Evolutionary conservation across 306 rosid genomes (phyloP).

Genomic region (Begonia loranthoides): DNA sequence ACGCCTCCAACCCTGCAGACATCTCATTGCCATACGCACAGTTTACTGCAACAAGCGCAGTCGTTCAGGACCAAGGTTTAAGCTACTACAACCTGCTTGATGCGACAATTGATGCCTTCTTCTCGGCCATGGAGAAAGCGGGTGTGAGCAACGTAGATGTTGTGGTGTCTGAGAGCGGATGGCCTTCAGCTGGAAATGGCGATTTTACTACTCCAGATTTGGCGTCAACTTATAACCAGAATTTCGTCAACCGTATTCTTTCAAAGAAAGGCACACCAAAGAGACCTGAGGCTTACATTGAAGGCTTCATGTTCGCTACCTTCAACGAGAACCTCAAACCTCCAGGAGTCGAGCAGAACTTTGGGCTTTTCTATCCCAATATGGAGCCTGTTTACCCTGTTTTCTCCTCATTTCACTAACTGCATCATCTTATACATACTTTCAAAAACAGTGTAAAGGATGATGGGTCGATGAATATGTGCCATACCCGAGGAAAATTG

Average conservation of each 20-base stretch:
- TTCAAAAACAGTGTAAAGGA: no score
- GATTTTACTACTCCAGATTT: constrained; percentile 9
- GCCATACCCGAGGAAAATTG: no score
- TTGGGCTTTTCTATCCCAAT: constrained; percentile 18
- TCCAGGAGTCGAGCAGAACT: constrained; percentile 20
- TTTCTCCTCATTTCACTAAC: neutral
- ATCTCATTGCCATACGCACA: constrained; percentile 6
- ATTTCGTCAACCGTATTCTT: constrained; percentile 6
- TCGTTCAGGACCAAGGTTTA: constrained; percentile 6
- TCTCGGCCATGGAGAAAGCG: constrained; percentile 14
- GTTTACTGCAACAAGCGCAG: constrained; percentile 2
- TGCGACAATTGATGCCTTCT: constrained; percentile 19
- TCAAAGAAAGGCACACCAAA: constrained; percentile 19
- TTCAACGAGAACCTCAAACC: constrained; percentile 27
- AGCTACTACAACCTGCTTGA: constrained; percentile 17
- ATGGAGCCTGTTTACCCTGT: constrained; percentile 23
- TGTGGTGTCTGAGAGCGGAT: constrained; percentile 23
- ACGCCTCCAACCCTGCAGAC: neutral
- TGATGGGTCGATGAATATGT: no score
- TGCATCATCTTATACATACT: no score
- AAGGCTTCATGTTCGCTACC: constrained; percentile 23
- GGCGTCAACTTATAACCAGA: constrained; percentile 18
- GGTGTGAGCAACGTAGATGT: constrained; percentile 2
- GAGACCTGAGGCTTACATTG: constrained; percentile 6
- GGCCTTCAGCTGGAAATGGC: constrained; percentile 26